A percentile compares a stretch with the other conserved stretches of the same genome.
Evolutionary conservation across 2,329 filamentous ascomycete species (phyloP).

Genomic region (Furcasterigmium furcatum): DNA sequence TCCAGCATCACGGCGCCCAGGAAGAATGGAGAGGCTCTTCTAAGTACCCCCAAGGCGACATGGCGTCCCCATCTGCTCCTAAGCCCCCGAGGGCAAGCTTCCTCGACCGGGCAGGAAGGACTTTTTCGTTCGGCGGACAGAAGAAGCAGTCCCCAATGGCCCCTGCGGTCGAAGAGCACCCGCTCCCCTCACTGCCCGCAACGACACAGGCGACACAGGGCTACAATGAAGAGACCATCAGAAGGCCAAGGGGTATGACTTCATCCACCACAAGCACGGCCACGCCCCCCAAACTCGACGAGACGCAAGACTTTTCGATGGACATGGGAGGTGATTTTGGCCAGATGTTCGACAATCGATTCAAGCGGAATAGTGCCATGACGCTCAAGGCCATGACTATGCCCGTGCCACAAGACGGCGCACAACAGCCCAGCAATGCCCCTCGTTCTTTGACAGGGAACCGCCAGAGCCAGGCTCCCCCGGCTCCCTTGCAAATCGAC

Average conservation of each 20-base stretch:
- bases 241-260: slow-evolving; percentile 47
- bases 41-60: slow-evolving; percentile 35
- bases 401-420: slow-evolving; percentile 43
- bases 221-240: slow-evolving; percentile 21
- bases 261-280: slow-evolving; percentile 51
- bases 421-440: slow-evolving; percentile 28
- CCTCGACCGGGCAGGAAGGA: slow-evolving; percentile 52
- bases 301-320: slow-evolving; percentile 38
- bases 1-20: slow-evolving; percentile 26
- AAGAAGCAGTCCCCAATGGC: slow-evolving; percentile 44
- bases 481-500: slow-evolving; percentile 46
- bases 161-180: slow-evolving; percentile 31
- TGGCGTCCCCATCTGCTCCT: slow-evolving; percentile 35
- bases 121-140: slow-evolving; percentile 56
- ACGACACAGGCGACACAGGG: slow-evolving; percentile 24
- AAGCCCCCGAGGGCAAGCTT: slow-evolving; percentile 47
- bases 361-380: slow-evolving; percentile 4
- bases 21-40: slow-evolving; percentile 34
- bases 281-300: slow-evolving; percentile 45
- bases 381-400: slow-evolving; percentile 1
- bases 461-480: slow-evolving; percentile 37
- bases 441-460: slow-evolving; percentile 43
- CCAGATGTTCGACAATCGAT: slow-evolving; percentile 55
- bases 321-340: slow-evolving; percentile 58
- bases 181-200: slow-evolving; percentile 32